Conservation (phyloP, 2,329 filamentous ascomycete genomes). For the Xylariaceae sp. region DNA sequence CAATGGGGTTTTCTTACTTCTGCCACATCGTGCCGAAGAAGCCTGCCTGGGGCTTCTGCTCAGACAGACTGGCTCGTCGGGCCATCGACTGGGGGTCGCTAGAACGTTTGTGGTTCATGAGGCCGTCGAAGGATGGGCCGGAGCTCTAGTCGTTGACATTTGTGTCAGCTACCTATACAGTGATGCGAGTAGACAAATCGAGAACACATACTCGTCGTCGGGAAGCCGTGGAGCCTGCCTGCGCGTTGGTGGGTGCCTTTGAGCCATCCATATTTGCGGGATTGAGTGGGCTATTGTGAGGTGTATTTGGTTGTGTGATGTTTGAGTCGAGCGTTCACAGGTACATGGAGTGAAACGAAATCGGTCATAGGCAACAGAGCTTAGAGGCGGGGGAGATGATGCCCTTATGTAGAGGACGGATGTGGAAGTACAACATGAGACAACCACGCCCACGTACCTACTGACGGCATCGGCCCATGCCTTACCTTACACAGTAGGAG, state of each 20-base stretch:
- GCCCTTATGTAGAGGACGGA: not conserved
- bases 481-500: not conserved
- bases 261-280: slow-evolving; percentile 18
- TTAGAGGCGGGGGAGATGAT: not conserved
- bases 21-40: slow-evolving; percentile 54
- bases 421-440: too few relatives aligned
- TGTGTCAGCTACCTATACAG: too few relatives aligned
- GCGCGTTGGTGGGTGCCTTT: slow-evolving; percentile 8
- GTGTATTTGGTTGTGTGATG: not conserved
- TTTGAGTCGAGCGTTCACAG: not conserved
- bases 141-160: slow-evolving; percentile 33
- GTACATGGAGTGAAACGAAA: too few relatives aligned
- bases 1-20: slow-evolving; percentile 37
- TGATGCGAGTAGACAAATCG: too few relatives aligned
- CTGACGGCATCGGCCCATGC: not conserved
- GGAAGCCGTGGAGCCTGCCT: slow-evolving; percentile 7
- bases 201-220: slow-evolving; percentile 20
- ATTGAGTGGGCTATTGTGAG: not conserved
- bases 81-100: slow-evolving; percentile 36
- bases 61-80: slow-evolving; percentile 51
- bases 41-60: slow-evolving; percentile 46
- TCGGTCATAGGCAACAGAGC: too few relatives aligned
- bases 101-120: slow-evolving; percentile 47
- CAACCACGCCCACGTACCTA: too few relatives aligned
- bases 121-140: slow-evolving; percentile 46